A percentile compares a stretch with the other conserved stretches of the same genome.
These are phyloP conservation scores for Candida anglica DNA, from an alignment of 805 yeast genomes.

Conservation along the genomic window DNA sequence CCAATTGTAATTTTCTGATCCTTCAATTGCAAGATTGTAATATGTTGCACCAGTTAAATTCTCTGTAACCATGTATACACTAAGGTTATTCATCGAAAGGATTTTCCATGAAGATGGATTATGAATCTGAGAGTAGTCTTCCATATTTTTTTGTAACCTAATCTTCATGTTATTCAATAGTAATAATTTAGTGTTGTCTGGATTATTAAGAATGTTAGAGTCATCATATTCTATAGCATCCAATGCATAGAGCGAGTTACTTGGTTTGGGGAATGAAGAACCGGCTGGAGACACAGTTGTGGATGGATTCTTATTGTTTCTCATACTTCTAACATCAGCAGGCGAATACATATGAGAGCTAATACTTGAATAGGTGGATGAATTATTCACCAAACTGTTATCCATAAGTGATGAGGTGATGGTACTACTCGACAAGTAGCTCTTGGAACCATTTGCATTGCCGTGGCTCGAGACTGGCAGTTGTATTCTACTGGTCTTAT, in stretches of 20 bases:
- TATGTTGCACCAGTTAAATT: conserved; percentile 16
- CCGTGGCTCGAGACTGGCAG: conserved; percentile 8
- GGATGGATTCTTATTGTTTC: neutral
- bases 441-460: conserved; percentile 1
- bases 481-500: conserved; percentile 1
- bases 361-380: conserved; percentile 16
- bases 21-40: conserved; percentile 24
- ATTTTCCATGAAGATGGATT: conserved; percentile 42
- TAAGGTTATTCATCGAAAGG: conserved; percentile 34
- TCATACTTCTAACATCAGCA: too few species aligned
- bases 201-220: conserved; percentile 17
- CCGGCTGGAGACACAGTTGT: neutral
- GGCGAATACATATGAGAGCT: too few species aligned
- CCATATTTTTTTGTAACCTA: conserved; percentile 34
- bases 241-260: conserved; percentile 2
- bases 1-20: conserved; percentile 24
- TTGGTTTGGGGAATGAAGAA: conserved; percentile 1
- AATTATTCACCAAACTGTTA: conserved; percentile 8
- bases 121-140: conserved; percentile 20
- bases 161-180: conserved; percentile 29
- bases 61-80: conserved; percentile 26
- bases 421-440: conserved; percentile 20
- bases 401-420: conserved; percentile 39
- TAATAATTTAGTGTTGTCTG: conserved; percentile 18
- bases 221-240: conserved; percentile 1